Evolutionary conservation across 768 basidiomycete genomes (phyloP).

Genomic region (Floccularia luteovirens): DNA sequence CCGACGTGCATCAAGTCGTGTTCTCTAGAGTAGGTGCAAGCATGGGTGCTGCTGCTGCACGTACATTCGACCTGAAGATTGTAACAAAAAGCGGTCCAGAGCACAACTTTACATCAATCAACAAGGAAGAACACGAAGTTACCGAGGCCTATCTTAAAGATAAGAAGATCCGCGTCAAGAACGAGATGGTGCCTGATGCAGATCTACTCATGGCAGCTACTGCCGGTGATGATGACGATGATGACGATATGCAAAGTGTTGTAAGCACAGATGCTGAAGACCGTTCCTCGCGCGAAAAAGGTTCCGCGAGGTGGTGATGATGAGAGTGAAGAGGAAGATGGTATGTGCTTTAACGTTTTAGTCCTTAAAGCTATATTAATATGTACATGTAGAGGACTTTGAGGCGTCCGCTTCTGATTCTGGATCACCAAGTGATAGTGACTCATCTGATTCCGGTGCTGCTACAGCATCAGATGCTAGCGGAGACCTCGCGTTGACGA

Average conservation of each 20-base stretch:
- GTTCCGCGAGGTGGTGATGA: constrained; percentile 44
- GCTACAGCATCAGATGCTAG: constrained; percentile 81
- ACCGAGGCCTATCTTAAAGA: constrained; percentile 81
- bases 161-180: constrained; percentile 92
- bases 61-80: constrained; percentile 91
- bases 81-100: constrained; percentile 80
- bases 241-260: constrained; percentile 80
- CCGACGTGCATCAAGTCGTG: constrained; percentile 82
- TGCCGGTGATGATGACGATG: constrained; percentile 64
- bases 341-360: constrained; percentile 1
- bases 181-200: constrained; percentile 88
- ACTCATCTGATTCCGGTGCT: constrained; percentile 61
- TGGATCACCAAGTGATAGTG: constrained; percentile 80
- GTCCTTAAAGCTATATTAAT: neutral
- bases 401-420: constrained; percentile 74
- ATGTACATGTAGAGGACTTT: constrained; percentile 72
- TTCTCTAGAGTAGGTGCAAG: constrained; percentile 92
- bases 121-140: constrained; percentile 90
- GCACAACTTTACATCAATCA: constrained; percentile 86
- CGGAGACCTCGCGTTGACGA: constrained; percentile 62
- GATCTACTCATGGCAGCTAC: constrained; percentile 64
- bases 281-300: constrained; percentile 42
- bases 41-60: constrained; percentile 74
- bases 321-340: constrained; percentile 59
- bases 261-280: constrained; percentile 65